A percentile compares a stretch with the other conserved stretches of the same genome.
Conservation (phyloP, 2,329 filamentous ascomycete species). For the Talaromyces islandicus region DNA sequence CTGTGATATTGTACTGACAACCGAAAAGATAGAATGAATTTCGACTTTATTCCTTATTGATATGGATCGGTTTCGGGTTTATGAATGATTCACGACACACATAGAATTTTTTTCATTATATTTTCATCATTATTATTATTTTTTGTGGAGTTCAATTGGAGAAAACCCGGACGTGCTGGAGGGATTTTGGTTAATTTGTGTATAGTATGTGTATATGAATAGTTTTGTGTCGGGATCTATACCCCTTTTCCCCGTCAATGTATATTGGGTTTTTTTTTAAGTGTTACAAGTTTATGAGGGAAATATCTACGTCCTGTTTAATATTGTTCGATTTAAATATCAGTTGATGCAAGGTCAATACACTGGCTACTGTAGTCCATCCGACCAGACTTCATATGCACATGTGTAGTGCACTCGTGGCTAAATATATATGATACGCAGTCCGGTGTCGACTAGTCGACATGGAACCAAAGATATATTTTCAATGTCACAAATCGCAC, state of each 20-base stretch:
- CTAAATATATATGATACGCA: no score
- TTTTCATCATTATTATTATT: no score
- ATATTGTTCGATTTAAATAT: no score
- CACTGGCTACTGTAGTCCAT: no score
- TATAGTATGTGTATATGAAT: background rate
- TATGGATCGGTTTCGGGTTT: background rate
- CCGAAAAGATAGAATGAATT: conserved; percentile 12
- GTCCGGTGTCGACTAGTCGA: no score
- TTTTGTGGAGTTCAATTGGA: background rate
- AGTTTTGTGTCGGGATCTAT: background rate
- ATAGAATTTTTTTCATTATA: no score
- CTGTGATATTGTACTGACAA: background rate
- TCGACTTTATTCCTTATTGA: conserved; percentile 14
- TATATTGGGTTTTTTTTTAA: background rate
- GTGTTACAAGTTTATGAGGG: background rate
- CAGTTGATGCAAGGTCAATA: no score
- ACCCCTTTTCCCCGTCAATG: background rate
- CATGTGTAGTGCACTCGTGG: no score
- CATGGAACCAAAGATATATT: no score
- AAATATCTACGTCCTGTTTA: background rate
- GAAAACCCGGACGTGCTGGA: background rate
- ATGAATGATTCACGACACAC: background rate
- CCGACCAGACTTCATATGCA: no score
- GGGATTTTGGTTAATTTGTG: background rate
- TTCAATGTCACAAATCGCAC: no score